Evolutionary conservation across 306 rosid genomes (phyloP), one percentile per base, ranked within the genome.

Genomic region (Neltuma alba): DNA sequence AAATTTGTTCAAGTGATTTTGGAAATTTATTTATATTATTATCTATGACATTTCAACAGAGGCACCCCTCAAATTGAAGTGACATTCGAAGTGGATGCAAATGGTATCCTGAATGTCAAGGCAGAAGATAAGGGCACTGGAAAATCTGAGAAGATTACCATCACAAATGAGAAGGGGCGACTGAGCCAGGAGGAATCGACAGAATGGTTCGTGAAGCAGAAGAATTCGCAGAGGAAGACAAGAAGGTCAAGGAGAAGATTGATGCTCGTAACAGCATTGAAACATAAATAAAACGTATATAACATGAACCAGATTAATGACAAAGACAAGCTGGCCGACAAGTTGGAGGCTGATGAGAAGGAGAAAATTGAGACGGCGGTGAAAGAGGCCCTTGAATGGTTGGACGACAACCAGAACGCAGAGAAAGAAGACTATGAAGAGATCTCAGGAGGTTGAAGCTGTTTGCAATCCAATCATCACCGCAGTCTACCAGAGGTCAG

Each of bases 111-210:
- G 23, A 95, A 92, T 54, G 98, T 95, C 0, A 95, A 87, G 85
- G 98, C 99, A 20, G 99, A 95, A 80, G 99, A 95, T 89, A 95
- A 95, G 83, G 99, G 99, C 78, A 92, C 98, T 5, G 99, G 99
- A 7, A 95, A 95, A 70, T 87, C 99, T 1, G 99, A 95, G 85
- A 95, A 95, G 95, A 95, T 95, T 73, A 95, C 99, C 80, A 95
- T 95, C 78, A 95, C 98, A 69, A 95, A 95, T 2, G 99, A 95
- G 76, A 95, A 92, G 89, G 99, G 99, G 1, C 97, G 99, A 10
- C 65, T 95, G 76, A 92, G 92, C 87, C 99, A 95, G 78, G 98
- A 95, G 80, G 99, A 95, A 95, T 95, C 0, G 99, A 95, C 0
- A 85, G 99, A 4, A 95, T 95, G 99, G 99, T 92, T 79, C 90